Base-by-base conservation (phyloP, 2,329 filamentous ascomycete species). In the Curvularia sp. region DNA sequence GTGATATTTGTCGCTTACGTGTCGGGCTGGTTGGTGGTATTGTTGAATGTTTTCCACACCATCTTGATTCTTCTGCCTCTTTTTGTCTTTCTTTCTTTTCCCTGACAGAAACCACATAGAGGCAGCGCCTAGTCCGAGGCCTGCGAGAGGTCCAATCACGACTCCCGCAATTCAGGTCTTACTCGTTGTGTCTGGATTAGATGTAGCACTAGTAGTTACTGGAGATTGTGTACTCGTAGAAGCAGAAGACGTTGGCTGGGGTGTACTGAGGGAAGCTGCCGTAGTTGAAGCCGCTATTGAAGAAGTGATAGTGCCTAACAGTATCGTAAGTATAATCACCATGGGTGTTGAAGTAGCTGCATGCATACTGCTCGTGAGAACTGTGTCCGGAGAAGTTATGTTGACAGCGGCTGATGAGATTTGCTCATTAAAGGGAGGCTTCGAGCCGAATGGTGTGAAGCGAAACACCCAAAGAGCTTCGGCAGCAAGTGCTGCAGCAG, bases 401-500 rank as follows among this genome's bases (percentile, higher is more conserved):
- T 38, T 38, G 35, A 38, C 35, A 18, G 35, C 35, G 35, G 35
- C 35, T 38, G 35, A 38, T 8, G 35, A 38, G n/a, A 38, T 18
- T 9, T 38, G 35, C 15, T 38, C 35, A 8, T 18, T 38, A 12
- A 38, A 38, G 18, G 35, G 35, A 18, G 35, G 35, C 15, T 38
- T 38, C 35, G 35, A 38, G 15, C 35, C 15, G 15, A 38, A 58
- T 20, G 44, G 50, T 28, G 57, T 61, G 28, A 66, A 66, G 28
- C 59, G 61, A 9, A 66, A 58, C 33, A 61, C 57, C 64, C 62
- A 66, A 26, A 59, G 53, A 6, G 49, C 44, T 7, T 62, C 57
- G n/a, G 39, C 57, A 15, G 58, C 53, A 41, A 64, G 55, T 30
- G 55, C 61, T 24, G 39, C 39, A 33, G 59, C 59, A 46, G 62